These are phyloP conservation scores for Linderniella brevidens DNA, from an alignment of 257 asterid genomes.

Conservation along the genomic window DNA sequence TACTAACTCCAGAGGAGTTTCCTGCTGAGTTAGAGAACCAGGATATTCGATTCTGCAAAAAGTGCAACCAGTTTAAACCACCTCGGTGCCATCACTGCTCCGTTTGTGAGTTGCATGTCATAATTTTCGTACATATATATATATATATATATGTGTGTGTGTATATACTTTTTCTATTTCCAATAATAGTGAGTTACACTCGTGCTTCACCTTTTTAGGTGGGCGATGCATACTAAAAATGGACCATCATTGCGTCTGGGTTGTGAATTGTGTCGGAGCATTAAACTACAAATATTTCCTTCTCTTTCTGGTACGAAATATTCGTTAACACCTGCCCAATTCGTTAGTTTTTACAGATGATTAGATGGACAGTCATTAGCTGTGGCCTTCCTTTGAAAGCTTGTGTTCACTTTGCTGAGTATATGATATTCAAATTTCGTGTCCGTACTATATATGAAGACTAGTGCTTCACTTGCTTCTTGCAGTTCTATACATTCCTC, in stretches of 20 bases:
- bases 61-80: slow-evolving; percentile 93
- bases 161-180: not conserved
- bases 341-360: too few species aligned
- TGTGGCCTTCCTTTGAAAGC: too few species aligned
- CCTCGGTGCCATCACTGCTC: slow-evolving; percentile 99
- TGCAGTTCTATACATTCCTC: slow-evolving; percentile 90
- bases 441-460: too few species aligned
- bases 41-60: slow-evolving; percentile 60
- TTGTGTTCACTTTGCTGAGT: too few species aligned
- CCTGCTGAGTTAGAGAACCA: slow-evolving; percentile 35
- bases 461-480: slow-evolving; percentile 12
- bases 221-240: slow-evolving; percentile 92
- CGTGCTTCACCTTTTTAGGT: slow-evolving; percentile 34
- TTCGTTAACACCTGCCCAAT: not conserved
- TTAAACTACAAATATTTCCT: slow-evolving; percentile 90
- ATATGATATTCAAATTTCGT: too few species aligned
- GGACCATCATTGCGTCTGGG: slow-evolving; percentile 99
- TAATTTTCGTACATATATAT: slow-evolving; percentile 3
- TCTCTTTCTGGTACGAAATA: slow-evolving; percentile 73
- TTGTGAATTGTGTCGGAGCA: slow-evolving; percentile 97
- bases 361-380: too few species aligned
- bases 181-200: not conserved
- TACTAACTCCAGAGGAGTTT: slow-evolving; percentile 50
- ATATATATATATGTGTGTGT: too few species aligned
- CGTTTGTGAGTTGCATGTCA: slow-evolving; percentile 61